phyloP scores from a whole-genome alignment of 1,139 yeast genomes.

The Sugiyamaella sp. region DNA sequence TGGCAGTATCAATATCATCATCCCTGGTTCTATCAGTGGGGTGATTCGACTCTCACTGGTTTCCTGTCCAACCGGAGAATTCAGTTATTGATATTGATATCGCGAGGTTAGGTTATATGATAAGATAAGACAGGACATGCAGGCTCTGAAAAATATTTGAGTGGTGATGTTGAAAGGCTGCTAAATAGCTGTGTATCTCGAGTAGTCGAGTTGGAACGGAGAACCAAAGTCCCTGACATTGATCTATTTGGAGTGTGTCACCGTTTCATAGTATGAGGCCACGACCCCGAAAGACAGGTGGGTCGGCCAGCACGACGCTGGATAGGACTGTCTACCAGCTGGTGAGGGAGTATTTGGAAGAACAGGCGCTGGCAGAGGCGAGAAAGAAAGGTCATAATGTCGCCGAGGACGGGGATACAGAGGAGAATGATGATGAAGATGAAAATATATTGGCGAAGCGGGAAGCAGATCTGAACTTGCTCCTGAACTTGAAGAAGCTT shows the following conservation, averaged over 20 bases:
- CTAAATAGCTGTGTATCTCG: too few relatives aligned
- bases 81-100: too few relatives aligned
- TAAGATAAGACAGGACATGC: constrained; percentile 4
- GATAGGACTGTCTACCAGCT: constrained; percentile 32
- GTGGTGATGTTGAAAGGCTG: too few relatives aligned
- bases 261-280: constrained; percentile 13
- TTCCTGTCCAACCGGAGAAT: too few relatives aligned
- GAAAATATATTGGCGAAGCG: constrained; percentile 10
- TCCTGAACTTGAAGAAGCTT: constrained; percentile 28
- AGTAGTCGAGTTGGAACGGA: background rate
- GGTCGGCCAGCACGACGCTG: constrained; percentile 16
- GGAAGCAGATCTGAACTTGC: constrained; percentile 22
- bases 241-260: background rate
- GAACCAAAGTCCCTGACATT: background rate
- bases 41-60: too few relatives aligned
- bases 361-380: constrained; percentile 18
- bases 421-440: constrained; percentile 1
- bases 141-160: too few relatives aligned
- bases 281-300: constrained; percentile 4
- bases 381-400: constrained; percentile 5
- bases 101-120: background rate
- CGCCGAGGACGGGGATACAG: background rate
- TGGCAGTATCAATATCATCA: too few relatives aligned
- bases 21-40: too few relatives aligned
- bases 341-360: constrained; percentile 31